phyloP scores from a whole-genome alignment of 2,329 filamentous ascomycete species.

The Alternaria angustiovoidea region DNA sequence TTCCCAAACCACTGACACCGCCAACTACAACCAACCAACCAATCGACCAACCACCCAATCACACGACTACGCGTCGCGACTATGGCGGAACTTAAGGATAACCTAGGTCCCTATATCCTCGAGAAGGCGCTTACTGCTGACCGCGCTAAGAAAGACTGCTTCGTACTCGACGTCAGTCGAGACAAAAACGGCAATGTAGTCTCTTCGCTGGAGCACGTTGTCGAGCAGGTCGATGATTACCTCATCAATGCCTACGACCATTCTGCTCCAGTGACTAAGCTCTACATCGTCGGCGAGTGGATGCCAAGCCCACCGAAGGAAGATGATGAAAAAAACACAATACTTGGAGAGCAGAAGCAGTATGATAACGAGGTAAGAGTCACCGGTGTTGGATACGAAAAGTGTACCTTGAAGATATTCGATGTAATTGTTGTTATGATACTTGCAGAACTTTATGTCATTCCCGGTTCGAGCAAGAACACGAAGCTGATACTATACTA shows the following conservation, averaged over 20 bases:
- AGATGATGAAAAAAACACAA: neutral
- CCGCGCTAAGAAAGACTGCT: conserved; percentile 11
- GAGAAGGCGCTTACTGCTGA: conserved; percentile 21
- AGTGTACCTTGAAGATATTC: neutral
- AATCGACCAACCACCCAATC: neutral
- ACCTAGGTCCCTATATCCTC: conserved; percentile 25
- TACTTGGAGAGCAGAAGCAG: neutral
- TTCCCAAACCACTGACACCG: neutral
- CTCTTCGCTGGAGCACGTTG: conserved; percentile 22
- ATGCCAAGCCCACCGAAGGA: neutral
- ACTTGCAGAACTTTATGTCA: neutral
- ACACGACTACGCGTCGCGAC: neutral
- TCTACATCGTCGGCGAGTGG: conserved; percentile 42
- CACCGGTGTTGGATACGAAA: neutral
- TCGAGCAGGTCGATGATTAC: conserved; percentile 12
- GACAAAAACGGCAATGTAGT: conserved; percentile 14
- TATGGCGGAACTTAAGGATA: conserved; percentile 25
- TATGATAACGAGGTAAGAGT: neutral
- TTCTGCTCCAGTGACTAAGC: conserved; percentile 21
- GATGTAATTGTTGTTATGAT: neutral
- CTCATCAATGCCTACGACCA: conserved; percentile 9
- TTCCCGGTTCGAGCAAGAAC: neutral
- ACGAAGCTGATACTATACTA: conserved; percentile 2
- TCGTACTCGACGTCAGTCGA: conserved; percentile 29
- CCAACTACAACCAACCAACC: neutral